Base-by-base conservation (phyloP, 1,284 basidiomycete genomes). In the Phylloboletellus chloephorus region DNA sequence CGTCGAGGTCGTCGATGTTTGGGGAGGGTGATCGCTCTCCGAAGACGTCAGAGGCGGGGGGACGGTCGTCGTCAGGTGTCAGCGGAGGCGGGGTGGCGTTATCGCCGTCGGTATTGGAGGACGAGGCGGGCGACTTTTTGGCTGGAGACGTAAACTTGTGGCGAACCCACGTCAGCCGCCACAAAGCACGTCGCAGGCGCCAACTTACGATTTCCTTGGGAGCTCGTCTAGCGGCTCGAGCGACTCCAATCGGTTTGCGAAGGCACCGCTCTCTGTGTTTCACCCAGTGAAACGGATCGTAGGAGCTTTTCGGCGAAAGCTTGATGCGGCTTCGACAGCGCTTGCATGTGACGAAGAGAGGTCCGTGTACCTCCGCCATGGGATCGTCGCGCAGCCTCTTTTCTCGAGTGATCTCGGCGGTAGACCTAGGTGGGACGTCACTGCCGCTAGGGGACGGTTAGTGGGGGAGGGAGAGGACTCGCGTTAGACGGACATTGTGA, bases 201-300 rank as follows among this genome's bases (percentile, higher is more conserved):
- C 13, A 9, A 44, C 61, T 44, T 31, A 62, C 57, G 28, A 46
- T 46, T 41, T 49, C 57, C 36, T 54, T 63, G 31, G 43, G 37
- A 4, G 47, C 26, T 9, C 48, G 49, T 11, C 43, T 44, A 12
- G 31, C 15, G 28, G 43, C 34, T 25, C 48, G 57, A 6, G 45
- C 33, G 1, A 44, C 35, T n/a, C 52, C 52, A 7, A 60, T 37
- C 2, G 54, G 48, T 28, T 63, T 64, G 46, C 63, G 66, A 35
- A 76, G 52, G 54, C 81, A 83, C 17, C 79, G 69, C 28, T 68
- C 67, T 12, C 73, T 69, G 52, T 84, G 81, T 50, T 72, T 78
- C 31, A 63, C 56, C 82, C 82, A 86, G 56, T 86, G 82, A 52
- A 73, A 74, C 13, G 69, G 67, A 52, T 86, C 82, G 52, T 72